Percentiles rank a stretch among this genome's conserved stretches.
These are phyloP conservation scores for Neurospora terricola DNA, from an alignment of 495 filamentous ascomycete genomes.

Conservation along the genomic window DNA sequence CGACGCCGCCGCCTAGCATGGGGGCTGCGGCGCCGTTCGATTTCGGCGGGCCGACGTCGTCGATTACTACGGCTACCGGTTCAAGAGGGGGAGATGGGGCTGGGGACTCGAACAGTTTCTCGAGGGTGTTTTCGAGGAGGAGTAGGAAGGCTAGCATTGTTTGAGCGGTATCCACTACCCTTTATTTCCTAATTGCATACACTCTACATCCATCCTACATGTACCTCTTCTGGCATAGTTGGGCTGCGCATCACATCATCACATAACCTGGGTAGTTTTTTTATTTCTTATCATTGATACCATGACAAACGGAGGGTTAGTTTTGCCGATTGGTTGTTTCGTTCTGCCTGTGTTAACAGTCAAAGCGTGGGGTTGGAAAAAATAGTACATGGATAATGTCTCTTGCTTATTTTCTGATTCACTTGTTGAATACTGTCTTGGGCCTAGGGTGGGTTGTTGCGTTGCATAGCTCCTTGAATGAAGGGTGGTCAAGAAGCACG, in stretches of 20 bases:
- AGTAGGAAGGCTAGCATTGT: constrained; percentile 19
- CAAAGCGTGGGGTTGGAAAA: background rate
- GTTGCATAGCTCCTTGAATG: background rate
- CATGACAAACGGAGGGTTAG: background rate
- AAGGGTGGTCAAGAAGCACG: background rate
- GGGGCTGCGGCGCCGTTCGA: constrained; percentile 5
- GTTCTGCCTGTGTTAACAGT: background rate
- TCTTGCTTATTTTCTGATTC: background rate
- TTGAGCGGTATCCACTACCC: background rate
- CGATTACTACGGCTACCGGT: background rate
- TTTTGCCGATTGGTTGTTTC: background rate
- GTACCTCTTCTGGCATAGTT: background rate
- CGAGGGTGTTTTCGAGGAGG: constrained; percentile 13
- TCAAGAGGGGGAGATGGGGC: background rate
- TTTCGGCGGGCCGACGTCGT: background rate
- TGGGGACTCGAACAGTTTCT: constrained; percentile 2
- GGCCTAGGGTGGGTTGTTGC: background rate
- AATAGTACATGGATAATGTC: background rate
- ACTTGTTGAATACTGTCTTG: background rate
- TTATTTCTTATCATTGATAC: background rate
- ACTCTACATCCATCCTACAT: background rate
- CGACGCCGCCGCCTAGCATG: constrained; percentile 52
- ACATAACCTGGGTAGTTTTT: background rate
- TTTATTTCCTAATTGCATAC: background rate
- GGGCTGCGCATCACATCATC: background rate